Base-by-base conservation (phyloP, 768 basidiomycete genomes). In the Dioszegia hungarica region DNA sequence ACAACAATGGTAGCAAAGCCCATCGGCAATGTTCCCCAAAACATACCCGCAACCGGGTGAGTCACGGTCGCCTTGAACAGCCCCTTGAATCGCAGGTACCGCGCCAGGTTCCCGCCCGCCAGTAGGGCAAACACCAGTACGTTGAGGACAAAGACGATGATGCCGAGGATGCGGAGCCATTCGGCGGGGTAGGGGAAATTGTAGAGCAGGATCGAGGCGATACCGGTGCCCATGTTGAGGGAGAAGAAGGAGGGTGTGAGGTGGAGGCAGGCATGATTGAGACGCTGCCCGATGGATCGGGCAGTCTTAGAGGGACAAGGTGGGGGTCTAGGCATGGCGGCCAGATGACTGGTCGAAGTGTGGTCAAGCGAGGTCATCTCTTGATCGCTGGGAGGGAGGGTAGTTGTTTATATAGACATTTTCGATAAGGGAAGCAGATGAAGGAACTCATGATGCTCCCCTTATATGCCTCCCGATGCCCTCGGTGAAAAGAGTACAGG, bases 1-100 rank as follows among this genome's bases (percentile, higher is more conserved):
- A 70, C 68, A 19, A 74, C 60, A 29, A 77, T 70, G 2, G 76
- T 77, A 4, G 61, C 63, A 2, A 77, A 45, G 5, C 68, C 75
- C 76, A 77, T 77, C 1, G 73, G 66, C 22, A 75, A 49, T 9
- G 61, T 61, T 1, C 75, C 76, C 63, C 70, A 68, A 40, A 65
- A 75, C 57, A 75, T 55, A 3, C 70, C 58, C 28, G 74, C 65
- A 10, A 56, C 20, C 2, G 59, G 56, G 59, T 77, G 73, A 8
- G 12, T 45, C 17, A 68, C 17, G 37, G 66, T 64, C 1, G 59
- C 54, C 2, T 9, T 34, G 44, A 69, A 75, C 0, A 76, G 20
- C 0, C 63, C 61, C 19, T 70, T 73, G 53, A 60, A 77, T n/a
- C 69, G 43, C 15, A 61, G 37, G 54, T 76, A 77, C 12, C 76